These are phyloP conservation scores for Hypoxylon subgilvum DNA, from an alignment of 495 filamentous ascomycete genomes.

Conservation along the genomic window DNA sequence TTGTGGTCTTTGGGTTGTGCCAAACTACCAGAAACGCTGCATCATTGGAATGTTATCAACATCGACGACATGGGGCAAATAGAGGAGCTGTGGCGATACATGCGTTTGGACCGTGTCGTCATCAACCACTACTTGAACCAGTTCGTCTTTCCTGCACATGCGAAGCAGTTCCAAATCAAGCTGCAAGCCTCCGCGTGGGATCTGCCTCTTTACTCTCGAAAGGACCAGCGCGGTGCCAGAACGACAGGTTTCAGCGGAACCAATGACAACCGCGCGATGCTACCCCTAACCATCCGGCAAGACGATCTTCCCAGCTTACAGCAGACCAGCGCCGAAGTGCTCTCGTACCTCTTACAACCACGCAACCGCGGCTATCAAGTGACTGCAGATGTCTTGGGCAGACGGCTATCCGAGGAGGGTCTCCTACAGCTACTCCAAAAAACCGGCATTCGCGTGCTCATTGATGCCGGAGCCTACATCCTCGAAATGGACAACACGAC, in stretches of 20 bases:
- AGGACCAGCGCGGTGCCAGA: slow-evolving; percentile 17
- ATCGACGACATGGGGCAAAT: slow-evolving; percentile 56
- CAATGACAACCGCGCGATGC: slow-evolving; percentile 56
- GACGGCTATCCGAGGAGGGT: slow-evolving; percentile 44
- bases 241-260: slow-evolving; percentile 65
- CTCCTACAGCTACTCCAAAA: slow-evolving; percentile 49
- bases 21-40: slow-evolving; percentile 49
- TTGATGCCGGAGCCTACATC: slow-evolving; percentile 60
- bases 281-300: slow-evolving; percentile 60
- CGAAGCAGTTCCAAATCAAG: slow-evolving; percentile 59
- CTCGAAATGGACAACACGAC: slow-evolving; percentile 53
- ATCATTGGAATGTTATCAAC: slow-evolving; percentile 57
- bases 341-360: slow-evolving; percentile 57
- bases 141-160: slow-evolving; percentile 60
- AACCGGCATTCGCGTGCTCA: slow-evolving; percentile 48
- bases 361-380: slow-evolving; percentile 52
- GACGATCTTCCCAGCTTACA: slow-evolving; percentile 53
- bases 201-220: slow-evolving; percentile 48
- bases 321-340: slow-evolving; percentile 61
- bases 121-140: slow-evolving; percentile 61
- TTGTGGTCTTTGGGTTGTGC: slow-evolving; percentile 46
- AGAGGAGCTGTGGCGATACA: slow-evolving; percentile 46
- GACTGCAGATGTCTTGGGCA: slow-evolving; percentile 35
- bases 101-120: slow-evolving; percentile 46
- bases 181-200: slow-evolving; percentile 63